Percentiles rank a stretch among this genome's conserved stretches.
These are phyloP conservation scores for Pythium biforme DNA, from an alignment of 352 stramenopile genomes.

Conservation along the genomic window DNA sequence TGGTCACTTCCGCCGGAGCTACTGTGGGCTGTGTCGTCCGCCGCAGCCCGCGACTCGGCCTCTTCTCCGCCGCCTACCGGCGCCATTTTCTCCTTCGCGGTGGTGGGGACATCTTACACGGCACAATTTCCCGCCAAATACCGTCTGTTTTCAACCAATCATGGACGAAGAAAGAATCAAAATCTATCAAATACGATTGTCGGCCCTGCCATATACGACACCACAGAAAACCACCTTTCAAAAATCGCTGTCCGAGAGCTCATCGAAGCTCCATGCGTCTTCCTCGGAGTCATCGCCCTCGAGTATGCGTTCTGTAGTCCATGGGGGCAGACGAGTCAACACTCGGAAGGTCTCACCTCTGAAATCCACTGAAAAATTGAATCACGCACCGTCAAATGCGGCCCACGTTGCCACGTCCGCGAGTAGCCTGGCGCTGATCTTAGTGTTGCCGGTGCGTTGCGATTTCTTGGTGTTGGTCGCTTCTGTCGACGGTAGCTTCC, in stretches of 20 bases:
- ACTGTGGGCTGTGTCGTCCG: not conserved
- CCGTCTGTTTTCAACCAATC: slow-evolving; percentile 24
- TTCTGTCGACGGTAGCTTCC: not conserved
- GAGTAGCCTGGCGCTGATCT: slow-evolving; percentile 29
- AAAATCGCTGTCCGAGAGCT: slow-evolving; percentile 73
- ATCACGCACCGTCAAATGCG: slow-evolving; percentile 61
- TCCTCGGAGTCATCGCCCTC: slow-evolving; percentile 23
- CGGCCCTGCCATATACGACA: not conserved
- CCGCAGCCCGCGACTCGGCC: slow-evolving; percentile 3
- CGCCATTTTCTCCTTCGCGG: not conserved
- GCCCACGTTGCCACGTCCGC: slow-evolving; percentile 65
- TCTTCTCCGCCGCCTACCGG: not conserved
- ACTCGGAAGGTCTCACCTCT: no score
- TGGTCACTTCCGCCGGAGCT: slow-evolving; percentile 21
- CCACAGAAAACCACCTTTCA: slow-evolving; percentile 7
- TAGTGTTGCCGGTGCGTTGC: not conserved
- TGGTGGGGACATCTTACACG: slow-evolving; percentile 16
- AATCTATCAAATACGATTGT: slow-evolving; percentile 5
- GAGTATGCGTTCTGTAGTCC: slow-evolving; percentile 19
- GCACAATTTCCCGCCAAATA: slow-evolving; percentile 26
- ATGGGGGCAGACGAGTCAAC: no score
- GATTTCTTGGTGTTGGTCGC: not conserved
- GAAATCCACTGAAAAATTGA: no score
- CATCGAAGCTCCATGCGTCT: slow-evolving; percentile 50
- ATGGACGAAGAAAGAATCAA: not conserved